These are phyloP conservation scores for Citrus unshiu DNA, from an alignment of 345 rosid genomes.

Conservation along the genomic window DNA sequence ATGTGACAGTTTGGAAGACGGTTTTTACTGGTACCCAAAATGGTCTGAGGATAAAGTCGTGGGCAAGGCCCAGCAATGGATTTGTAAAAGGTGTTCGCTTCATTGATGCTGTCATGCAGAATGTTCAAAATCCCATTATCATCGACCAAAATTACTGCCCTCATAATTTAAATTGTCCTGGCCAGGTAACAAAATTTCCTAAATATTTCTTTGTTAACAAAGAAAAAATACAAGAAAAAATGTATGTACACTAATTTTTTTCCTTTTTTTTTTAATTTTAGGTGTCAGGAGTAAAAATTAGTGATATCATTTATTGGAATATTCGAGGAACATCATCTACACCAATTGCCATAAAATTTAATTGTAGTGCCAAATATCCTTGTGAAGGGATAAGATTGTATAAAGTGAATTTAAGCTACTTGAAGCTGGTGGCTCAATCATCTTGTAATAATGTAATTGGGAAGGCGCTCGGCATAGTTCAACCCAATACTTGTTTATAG, in stretches of 20 bases:
- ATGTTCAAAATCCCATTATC: slow-evolving; percentile 47
- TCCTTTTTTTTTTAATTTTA: not conserved
- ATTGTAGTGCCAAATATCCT: slow-evolving; percentile 37
- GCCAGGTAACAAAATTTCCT: not conserved
- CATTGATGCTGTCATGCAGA: slow-evolving; percentile 32
- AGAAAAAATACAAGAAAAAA: not conserved
- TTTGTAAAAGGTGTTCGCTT: slow-evolving; percentile 47
- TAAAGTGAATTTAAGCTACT: slow-evolving; percentile 27
- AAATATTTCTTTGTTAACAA: not conserved
- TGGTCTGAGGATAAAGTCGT: slow-evolving; percentile 61
- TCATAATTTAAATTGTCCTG: slow-evolving; percentile 39
- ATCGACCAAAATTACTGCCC: slow-evolving; percentile 72
- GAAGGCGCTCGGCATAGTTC: slow-evolving; percentile 19
- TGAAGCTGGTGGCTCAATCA: slow-evolving; percentile 25
- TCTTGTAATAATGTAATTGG: slow-evolving; percentile 33
- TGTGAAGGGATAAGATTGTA: slow-evolving; percentile 29
- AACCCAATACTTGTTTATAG: slow-evolving; percentile 31
- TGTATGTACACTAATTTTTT: not conserved
- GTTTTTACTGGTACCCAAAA: slow-evolving; percentile 40
- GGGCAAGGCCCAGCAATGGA: slow-evolving; percentile 63
- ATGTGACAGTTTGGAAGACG: slow-evolving; percentile 40
- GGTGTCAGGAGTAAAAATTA: slow-evolving; percentile 37
- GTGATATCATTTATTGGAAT: slow-evolving; percentile 25
- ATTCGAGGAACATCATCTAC: slow-evolving; percentile 46
- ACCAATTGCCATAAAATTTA: slow-evolving; percentile 31